These are phyloP conservation scores for Rutstroemia sp. DNA, from an alignment of 2,329 filamentous ascomycete species.

Conservation along the genomic window DNA sequence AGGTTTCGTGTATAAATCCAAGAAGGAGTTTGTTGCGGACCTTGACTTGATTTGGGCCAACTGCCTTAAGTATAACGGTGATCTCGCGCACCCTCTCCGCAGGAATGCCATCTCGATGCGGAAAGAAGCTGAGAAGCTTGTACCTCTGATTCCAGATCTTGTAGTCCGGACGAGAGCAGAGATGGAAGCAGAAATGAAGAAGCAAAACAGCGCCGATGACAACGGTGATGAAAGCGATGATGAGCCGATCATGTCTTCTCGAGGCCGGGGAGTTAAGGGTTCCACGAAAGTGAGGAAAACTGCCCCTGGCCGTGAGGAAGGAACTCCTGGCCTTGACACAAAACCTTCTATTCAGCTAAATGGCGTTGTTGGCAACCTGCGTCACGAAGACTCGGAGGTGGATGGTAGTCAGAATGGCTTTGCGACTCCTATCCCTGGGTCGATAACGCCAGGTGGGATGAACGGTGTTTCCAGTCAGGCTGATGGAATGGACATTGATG, in stretches of 20 bases:
- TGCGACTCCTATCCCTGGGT: conserved; percentile 67
- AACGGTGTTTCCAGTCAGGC: conserved; percentile 68
- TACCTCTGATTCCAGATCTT: conserved; percentile 90
- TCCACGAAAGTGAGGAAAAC: conserved; percentile 63
- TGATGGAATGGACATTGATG: conserved; percentile 85
- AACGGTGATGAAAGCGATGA: conserved; percentile 89
- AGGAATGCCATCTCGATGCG: conserved; percentile 95
- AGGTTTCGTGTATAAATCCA: conserved; percentile 70
- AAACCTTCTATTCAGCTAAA: conserved; percentile 67
- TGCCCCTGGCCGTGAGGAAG: conserved; percentile 65
- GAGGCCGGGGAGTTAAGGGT: conserved; percentile 66
- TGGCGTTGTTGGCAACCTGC: conserved; percentile 49
- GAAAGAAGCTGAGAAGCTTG: conserved; percentile 94
- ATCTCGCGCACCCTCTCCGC: conserved; percentile 76
- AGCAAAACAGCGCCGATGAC: conserved; percentile 77
- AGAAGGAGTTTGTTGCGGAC: conserved; percentile 90
- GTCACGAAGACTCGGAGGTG: conserved; percentile 69
- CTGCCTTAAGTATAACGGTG: conserved; percentile 91
- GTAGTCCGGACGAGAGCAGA: conserved; percentile 85
- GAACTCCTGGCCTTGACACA: conserved; percentile 67
- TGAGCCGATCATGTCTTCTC: conserved; percentile 95
- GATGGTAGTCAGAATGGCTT: conserved; percentile 81
- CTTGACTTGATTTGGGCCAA: conserved; percentile 96
- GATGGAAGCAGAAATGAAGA: conserved; percentile 80
- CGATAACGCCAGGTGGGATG: conserved; percentile 65